These are phyloP conservation scores for Penstemon davidsonii DNA, from an alignment of 257 asterid genomes.

Conservation along the genomic window DNA sequence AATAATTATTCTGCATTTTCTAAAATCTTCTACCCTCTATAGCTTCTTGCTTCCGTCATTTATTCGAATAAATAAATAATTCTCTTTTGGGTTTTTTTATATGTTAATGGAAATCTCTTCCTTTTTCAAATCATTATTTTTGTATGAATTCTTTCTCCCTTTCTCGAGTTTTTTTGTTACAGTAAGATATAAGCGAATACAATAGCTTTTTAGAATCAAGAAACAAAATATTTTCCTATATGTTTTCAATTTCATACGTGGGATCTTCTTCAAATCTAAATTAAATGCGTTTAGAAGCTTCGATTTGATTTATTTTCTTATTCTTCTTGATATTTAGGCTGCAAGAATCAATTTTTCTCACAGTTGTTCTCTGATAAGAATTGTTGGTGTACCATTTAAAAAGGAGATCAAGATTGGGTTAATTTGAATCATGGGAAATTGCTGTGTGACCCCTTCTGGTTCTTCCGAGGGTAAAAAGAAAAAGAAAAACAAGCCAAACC, in stretches of 20 bases:
- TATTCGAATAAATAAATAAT: neutral
- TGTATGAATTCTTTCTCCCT: neutral
- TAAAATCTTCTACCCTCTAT: neutral
- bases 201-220: neutral
- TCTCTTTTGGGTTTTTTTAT: neutral
- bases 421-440: constrained; percentile 52
- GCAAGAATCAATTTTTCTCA: neutral
- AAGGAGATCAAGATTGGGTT: constrained; percentile 31
- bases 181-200: neutral
- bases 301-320: neutral
- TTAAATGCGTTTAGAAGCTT: neutral
- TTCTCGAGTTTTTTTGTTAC: neutral
- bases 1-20: neutral
- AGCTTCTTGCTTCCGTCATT: constrained; percentile 8
- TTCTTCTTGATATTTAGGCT: neutral
- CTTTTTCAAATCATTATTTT: neutral
- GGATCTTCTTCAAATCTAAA: constrained; percentile 22
- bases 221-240: neutral
- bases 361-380: constrained; percentile 5
- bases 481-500: constrained; percentile 50
- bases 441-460: constrained; percentile 51
- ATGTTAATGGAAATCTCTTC: neutral
- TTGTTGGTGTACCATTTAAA: constrained; percentile 11
- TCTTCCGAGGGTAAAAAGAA: constrained; percentile 36
- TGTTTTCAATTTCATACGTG: neutral